A percentile compares a stretch with the other conserved stretches of the same genome.
Evolutionary conservation across 768 basidiomycete genomes (phyloP).

Genomic region (Russula sp.): DNA sequence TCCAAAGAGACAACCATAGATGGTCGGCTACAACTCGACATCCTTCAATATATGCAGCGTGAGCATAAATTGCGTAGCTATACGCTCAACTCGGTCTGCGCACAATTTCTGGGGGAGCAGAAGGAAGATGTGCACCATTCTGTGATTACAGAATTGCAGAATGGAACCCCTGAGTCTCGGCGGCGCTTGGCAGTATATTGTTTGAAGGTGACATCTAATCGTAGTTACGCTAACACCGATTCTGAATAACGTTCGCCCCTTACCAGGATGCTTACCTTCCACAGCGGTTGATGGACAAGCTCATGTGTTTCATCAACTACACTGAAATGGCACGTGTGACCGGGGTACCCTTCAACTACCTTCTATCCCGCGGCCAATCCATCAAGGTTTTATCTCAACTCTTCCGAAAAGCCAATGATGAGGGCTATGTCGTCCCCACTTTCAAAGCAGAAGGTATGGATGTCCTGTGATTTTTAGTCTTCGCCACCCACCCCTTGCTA

Average conservation of each 20-base stretch:
- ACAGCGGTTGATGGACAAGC: conserved; percentile 90
- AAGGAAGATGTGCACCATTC: conserved; percentile 99
- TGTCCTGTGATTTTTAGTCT: background rate
- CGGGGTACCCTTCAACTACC: conserved; percentile 97
- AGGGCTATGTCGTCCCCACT: conserved; percentile 85
- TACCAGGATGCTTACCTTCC: conserved; percentile 94
- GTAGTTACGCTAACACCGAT: background rate
- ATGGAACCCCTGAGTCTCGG: conserved; percentile 90
- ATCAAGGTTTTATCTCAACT: conserved; percentile 98
- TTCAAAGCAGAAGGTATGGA: conserved; percentile 73
- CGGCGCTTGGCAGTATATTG: conserved; percentile 95
- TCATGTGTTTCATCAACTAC: conserved; percentile 99
- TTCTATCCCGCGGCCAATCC: conserved; percentile 91
- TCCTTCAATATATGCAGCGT: conserved; percentile 97
- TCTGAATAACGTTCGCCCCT: background rate
- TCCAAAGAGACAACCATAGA: conserved; percentile 90
- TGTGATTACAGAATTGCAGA: conserved; percentile 96
- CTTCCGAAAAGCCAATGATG: conserved; percentile 86
- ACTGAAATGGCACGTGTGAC: conserved; percentile 99
- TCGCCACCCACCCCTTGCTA: conserved; percentile 28
- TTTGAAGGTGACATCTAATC: conserved; percentile 64
- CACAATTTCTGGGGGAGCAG: conserved; percentile 96
- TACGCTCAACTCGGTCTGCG: conserved; percentile 95
- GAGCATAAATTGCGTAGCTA: conserved; percentile 97
- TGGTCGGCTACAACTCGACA: conserved; percentile 90